Base-by-base conservation (phyloP, 208 protist species). In the Zelonia costaricensis region DNA sequence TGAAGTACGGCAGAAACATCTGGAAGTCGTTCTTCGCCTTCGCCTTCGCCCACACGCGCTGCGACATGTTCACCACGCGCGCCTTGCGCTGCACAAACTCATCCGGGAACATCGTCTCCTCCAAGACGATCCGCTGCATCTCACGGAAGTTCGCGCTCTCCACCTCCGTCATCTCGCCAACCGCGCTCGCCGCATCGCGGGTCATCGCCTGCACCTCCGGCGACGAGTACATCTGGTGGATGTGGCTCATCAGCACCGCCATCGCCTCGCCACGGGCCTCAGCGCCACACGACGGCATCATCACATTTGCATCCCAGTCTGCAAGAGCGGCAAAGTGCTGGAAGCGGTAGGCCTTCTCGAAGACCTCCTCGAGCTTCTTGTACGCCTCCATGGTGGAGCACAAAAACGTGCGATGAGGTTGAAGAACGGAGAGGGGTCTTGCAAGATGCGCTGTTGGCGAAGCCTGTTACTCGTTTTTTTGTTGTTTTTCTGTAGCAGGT, bases 251-350 rank as follows among this genome's bases (percentile, higher is more conserved):
- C 8, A 93, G 48, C 49, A 79, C 70, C 0, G 76, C 73, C 56
- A 88, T 74, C 8, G 87, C 82, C 31, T 84, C 70, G 30, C 76
- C 72, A 35, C 86, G 71, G 2, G 72, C 67, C n/a, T 73, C 75
- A 12, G 68, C 47, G 27, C 77, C 82, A 43, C 88, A 85, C 4
- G 68, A 61, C 1, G 88, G 86, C 91, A 94, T 97, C 56, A 83
- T 76, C 10, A 76, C 72, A 1, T 72, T 36, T n/a, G 75, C 48
- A 49, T 94, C 91, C 86, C 88, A 93, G 0, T 47, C 27, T 0
- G 63, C 76, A 7, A 93, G 48, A 6, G 43, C 61, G 0, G 69
- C 23, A 16, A 86, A 38, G 62, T 83, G 73, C 36, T 40, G 47
- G 27, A 82, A 78, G 55, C 44, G 60, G 57, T 80, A 78, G 1